These are phyloP conservation scores for Linnemannia zychae DNA, from an alignment of 192 early-diverging fungal genomes.

Conservation along the genomic window DNA sequence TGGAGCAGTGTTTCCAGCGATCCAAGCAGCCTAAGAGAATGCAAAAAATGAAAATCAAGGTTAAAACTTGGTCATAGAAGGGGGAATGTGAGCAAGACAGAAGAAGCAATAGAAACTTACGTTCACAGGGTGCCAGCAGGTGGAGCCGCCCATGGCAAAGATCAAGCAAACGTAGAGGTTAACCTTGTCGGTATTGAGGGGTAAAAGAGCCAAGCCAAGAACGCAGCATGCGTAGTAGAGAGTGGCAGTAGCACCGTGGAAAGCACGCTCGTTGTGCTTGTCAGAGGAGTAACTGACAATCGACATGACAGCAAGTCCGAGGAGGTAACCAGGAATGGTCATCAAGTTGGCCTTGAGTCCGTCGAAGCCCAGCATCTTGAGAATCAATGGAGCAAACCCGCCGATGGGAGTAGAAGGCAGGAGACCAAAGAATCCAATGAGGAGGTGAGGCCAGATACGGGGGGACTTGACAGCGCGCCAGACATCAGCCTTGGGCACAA, in stretches of 20 bases:
- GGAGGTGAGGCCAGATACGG: conserved; percentile 48
- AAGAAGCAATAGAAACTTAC: conserved; percentile 25
- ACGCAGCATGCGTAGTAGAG: conserved; percentile 42
- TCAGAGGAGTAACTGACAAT: conserved; percentile 45
- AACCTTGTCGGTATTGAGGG: conserved; percentile 34
- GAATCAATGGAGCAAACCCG: conserved; percentile 55
- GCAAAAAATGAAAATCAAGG: background rate
- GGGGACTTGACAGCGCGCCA: conserved; percentile 37
- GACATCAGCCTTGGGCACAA: conserved; percentile 45
- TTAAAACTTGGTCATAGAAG: background rate
- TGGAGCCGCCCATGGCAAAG: conserved; percentile 44
- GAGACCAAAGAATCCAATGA: conserved; percentile 59
- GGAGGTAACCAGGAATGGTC: conserved; percentile 54
- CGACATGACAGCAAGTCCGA: conserved; percentile 37
- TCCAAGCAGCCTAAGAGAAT: conserved; percentile 53
- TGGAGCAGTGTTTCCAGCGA: conserved; percentile 55
- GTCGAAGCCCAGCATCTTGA: conserved; percentile 56
- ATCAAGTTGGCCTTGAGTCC: conserved; percentile 57
- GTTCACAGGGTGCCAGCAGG: conserved; percentile 55
- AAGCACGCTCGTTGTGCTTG: conserved; percentile 35
- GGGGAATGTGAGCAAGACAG: background rate
- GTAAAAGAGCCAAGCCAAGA: conserved; percentile 31
- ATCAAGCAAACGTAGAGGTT: conserved; percentile 38
- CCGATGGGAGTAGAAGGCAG: conserved; percentile 45
- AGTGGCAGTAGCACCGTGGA: conserved; percentile 37